These are phyloP conservation scores for Paulownia fortunei DNA, from an alignment of 257 asterid genomes.

Conservation along the genomic window DNA sequence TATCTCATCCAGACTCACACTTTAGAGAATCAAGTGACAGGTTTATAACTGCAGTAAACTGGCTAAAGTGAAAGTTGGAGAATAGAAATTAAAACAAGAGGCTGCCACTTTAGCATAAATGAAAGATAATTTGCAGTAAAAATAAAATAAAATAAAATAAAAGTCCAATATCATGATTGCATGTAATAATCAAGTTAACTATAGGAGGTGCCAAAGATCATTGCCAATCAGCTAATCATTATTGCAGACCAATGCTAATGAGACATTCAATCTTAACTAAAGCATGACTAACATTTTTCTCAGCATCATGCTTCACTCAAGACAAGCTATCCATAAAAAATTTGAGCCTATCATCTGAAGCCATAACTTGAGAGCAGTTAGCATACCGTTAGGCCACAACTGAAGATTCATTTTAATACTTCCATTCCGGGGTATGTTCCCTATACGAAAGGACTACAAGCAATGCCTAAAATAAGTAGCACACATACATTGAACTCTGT, in stretches of 20 bases:
- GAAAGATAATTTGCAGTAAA: neutral
- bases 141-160: neutral
- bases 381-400: neutral
- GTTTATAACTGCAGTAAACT: constrained; percentile 4
- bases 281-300: constrained; percentile 3
- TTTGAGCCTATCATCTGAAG: constrained; percentile 1
- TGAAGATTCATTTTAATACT: neutral
- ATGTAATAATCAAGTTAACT: neutral
- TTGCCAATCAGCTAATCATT: neutral
- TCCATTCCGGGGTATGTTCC: neutral
- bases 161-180: neutral
- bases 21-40: neutral
- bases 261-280: neutral
- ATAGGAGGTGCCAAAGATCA: constrained; percentile 14
- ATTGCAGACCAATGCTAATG: neutral
- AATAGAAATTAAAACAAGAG: constrained; percentile 1
- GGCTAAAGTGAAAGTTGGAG: constrained; percentile 7
- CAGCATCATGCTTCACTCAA: neutral
- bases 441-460: neutral
- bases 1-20: constrained; percentile 25
- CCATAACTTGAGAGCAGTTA: constrained; percentile 16
- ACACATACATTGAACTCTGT: neutral
- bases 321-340: neutral
- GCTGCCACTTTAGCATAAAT: constrained; percentile 11
- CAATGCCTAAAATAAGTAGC: neutral